phyloP scores from a whole-genome alignment of 2,329 filamentous ascomycete genomes.

The Colletotrichum sojae region DNA sequence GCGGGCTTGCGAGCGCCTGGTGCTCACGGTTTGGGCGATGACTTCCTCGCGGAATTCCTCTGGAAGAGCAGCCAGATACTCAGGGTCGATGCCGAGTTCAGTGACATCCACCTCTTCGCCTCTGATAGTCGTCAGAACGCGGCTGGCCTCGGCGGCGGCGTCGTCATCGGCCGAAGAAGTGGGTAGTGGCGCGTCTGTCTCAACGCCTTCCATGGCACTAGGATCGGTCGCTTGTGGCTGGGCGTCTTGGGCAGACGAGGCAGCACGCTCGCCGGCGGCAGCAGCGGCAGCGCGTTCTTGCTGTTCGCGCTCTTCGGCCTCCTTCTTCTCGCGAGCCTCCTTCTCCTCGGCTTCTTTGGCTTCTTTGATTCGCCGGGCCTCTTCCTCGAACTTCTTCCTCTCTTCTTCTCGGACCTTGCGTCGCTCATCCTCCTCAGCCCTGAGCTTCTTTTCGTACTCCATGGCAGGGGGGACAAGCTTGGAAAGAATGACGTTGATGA shows the following conservation, averaged over 20 bases:
- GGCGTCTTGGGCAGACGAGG: conserved; percentile 44
- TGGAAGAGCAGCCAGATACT: conserved; percentile 96
- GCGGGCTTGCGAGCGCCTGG: conserved; percentile 83
- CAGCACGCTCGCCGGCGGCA: conserved; percentile 49
- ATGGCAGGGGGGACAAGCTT: conserved; percentile 87
- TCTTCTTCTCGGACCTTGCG: conserved; percentile 68
- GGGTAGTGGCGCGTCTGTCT: conserved; percentile 60
- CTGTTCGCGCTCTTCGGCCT: conserved; percentile 78
- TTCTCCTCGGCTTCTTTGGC: conserved; percentile 81
- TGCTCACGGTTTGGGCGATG: conserved; percentile 89
- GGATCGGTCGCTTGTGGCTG: conserved; percentile 49
- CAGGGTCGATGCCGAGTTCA: conserved; percentile 91
- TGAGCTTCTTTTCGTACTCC: conserved; percentile 81
- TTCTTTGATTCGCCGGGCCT: conserved; percentile 76
- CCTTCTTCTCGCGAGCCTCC: conserved; percentile 75
- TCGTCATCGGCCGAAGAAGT: conserved; percentile 49
- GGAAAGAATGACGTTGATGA: conserved; percentile 79
- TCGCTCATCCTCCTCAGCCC: conserved; percentile 70
- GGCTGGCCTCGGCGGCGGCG: conserved; percentile 54
- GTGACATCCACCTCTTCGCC: conserved; percentile 94
- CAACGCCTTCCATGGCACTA: conserved; percentile 84
- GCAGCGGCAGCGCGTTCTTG: conserved; percentile 64
- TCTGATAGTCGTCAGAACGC: conserved; percentile 86
- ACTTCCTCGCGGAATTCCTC: conserved; percentile 98
- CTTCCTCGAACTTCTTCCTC: conserved; percentile 73